phyloP scores from a whole-genome alignment of 1,284 basidiomycete genomes.

The Cryptococcus sp. region DNA sequence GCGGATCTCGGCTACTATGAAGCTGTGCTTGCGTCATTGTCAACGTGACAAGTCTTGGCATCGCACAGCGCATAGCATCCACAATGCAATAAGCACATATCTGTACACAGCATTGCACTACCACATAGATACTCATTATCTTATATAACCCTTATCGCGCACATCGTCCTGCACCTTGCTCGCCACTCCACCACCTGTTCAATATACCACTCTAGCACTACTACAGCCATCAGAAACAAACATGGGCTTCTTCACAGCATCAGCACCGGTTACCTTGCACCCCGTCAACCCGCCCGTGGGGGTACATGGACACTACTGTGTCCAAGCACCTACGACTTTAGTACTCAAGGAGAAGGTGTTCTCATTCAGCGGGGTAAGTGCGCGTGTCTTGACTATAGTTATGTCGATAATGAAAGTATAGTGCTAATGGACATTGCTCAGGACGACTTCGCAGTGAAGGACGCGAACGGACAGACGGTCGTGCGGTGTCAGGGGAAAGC shows the following conservation, averaged over 20 bases:
- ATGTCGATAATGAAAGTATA: neutral
- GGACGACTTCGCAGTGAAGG: slow-evolving; percentile 48
- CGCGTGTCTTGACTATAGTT: slow-evolving; percentile 7
- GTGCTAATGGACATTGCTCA: slow-evolving; percentile 7
- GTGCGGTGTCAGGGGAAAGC: slow-evolving; percentile 41
- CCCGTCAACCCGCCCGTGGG: slow-evolving; percentile 47
- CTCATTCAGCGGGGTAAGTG: slow-evolving; percentile 43
- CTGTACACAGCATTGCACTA: too few relatives aligned
- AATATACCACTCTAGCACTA: too few relatives aligned
- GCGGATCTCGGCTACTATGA: too few relatives aligned
- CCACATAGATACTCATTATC: too few relatives aligned
- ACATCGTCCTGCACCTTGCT: too few relatives aligned
- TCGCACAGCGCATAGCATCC: neutral
- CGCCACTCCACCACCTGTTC: too few relatives aligned
- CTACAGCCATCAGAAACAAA: neutral
- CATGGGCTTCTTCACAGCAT: slow-evolving; percentile 38
- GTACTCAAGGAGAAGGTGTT: slow-evolving; percentile 49
- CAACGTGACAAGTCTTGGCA: neutral
- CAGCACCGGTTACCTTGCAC: slow-evolving; percentile 24
- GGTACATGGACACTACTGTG: slow-evolving; percentile 33
- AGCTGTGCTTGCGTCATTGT: too few relatives aligned
- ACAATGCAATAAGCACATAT: too few relatives aligned
- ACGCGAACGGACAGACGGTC: slow-evolving; percentile 38
- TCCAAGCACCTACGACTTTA: slow-evolving; percentile 39
- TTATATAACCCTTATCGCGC: too few relatives aligned